Conservation (phyloP, 73 alveolate species). For the Uronychia setigera region DNA sequence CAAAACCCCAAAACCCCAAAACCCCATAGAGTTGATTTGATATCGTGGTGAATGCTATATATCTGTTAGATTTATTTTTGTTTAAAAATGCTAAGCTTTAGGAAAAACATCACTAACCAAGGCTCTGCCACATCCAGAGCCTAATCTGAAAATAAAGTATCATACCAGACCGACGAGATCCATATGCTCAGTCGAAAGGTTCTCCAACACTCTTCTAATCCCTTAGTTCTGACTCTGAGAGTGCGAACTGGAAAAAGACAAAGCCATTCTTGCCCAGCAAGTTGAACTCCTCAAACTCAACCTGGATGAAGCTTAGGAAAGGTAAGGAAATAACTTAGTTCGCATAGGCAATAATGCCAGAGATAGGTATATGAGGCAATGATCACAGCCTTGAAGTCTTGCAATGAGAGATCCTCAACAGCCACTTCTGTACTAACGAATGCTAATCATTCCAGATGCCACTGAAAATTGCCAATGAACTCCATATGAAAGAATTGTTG, state of each 20-base stretch:
- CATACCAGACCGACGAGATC: no score
- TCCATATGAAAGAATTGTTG: neutral
- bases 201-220: no score
- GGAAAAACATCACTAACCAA: no score
- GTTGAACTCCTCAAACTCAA: neutral
- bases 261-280: neutral
- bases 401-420: neutral
- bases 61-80: no score
- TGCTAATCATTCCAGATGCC: no score
- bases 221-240: neutral
- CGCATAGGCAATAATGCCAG: neutral
- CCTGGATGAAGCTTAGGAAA: neutral
- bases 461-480: neutral
- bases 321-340: neutral
- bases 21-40: no score
- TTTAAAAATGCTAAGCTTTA: no score
- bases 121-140: no score
- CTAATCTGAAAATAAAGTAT: no score
- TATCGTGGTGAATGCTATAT: no score
- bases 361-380: neutral
- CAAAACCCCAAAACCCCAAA: no score
- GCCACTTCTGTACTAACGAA: neutral
- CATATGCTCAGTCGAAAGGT: no score
- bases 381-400: neutral
- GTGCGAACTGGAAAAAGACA: neutral